Percentiles rank a stretch among this genome's conserved stretches.
Conservation (phyloP, 2,329 filamentous ascomycete species). For the Xylaria sp. region DNA sequence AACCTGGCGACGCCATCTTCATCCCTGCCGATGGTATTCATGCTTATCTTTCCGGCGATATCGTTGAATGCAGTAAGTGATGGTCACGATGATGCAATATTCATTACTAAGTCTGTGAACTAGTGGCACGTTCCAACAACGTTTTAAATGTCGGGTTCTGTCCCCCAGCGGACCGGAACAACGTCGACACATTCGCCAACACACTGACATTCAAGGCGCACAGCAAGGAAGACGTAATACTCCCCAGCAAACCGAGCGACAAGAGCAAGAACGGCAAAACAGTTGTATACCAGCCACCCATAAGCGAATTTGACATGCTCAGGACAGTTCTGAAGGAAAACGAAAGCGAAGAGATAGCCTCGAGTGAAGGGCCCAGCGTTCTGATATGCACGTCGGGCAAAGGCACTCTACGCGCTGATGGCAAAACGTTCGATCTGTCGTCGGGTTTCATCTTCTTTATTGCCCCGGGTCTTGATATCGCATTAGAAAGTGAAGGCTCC, state of each 20-base stretch:
- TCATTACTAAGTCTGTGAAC: background rate
- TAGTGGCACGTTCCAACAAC: constrained; percentile 76
- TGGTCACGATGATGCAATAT: background rate
- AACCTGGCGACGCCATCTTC: constrained; percentile 73
- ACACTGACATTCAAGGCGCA: constrained; percentile 73
- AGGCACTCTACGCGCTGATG: constrained; percentile 65
- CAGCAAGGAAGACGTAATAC: constrained; percentile 63
- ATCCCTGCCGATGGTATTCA: constrained; percentile 80
- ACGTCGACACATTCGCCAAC: constrained; percentile 70
- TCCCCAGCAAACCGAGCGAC: constrained; percentile 57
- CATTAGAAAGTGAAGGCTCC: constrained; percentile 48
- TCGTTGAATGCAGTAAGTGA: constrained; percentile 72
- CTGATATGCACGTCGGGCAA: constrained; percentile 69
- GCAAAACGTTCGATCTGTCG: constrained; percentile 62
- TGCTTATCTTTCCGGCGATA: constrained; percentile 77
- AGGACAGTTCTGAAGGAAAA: constrained; percentile 64
- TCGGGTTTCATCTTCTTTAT: constrained; percentile 75
- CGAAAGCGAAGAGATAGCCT: constrained; percentile 67
- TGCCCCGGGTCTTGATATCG: constrained; percentile 60
- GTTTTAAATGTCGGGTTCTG: constrained; percentile 77
- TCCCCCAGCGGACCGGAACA: constrained; percentile 71
- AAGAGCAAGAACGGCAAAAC: constrained; percentile 69
- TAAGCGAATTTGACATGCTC: constrained; percentile 78
- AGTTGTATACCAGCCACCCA: constrained; percentile 70
- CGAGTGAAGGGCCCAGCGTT: constrained; percentile 69